Base-by-base conservation (phyloP, 306 rosid genomes). In the Prunus armeniaca region DNA sequence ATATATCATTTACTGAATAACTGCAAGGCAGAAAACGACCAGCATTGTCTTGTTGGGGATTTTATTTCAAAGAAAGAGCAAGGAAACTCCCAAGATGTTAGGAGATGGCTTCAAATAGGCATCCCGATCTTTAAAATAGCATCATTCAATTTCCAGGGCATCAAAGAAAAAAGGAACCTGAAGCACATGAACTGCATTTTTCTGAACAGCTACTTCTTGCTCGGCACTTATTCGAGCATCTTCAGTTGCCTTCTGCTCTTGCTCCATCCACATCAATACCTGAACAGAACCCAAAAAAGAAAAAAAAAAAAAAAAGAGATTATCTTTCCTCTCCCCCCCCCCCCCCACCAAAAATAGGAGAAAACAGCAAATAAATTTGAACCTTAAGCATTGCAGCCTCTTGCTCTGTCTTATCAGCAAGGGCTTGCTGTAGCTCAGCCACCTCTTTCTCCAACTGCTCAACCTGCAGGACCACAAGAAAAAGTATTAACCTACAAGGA, bases 361-460 rank as follows among this genome's bases (percentile, higher is more conserved):
- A 38, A 38, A 38, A 38, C 43, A 84, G 83, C 72, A 67, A 58
- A 20, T 78, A 72, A 80, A 78, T 41, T 57, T 83, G 75, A 85
- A 92, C 99, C 99, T 92, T 85, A 80, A 95, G 85, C 93, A 95
- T 86, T 75, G 96, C 90, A 80, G 85, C 73, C 88, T 91, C 99
- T 90, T 95, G 96, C 79, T 90, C 93, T 84, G 88, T 88, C 86
- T 95, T 91, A 63, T 90, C 97, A 13, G 83, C 43, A 76, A 95
- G 92, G 82, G 75, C 78, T 81, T 87, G 82, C 69, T 74, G 83
- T 76, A 91, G 85, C 71, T 79, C 84, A 45, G 87, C 86, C 65
- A 95, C 83, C 86, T 90, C 96, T 77, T 77, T 78, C 93, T 95
- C 97, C 89, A 95, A 86, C 75, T 89, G 87, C 85, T 95, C 99